These are phyloP conservation scores for Eutrema yunnanense DNA, from an alignment of 345 rosid species.

Conservation along the genomic window DNA sequence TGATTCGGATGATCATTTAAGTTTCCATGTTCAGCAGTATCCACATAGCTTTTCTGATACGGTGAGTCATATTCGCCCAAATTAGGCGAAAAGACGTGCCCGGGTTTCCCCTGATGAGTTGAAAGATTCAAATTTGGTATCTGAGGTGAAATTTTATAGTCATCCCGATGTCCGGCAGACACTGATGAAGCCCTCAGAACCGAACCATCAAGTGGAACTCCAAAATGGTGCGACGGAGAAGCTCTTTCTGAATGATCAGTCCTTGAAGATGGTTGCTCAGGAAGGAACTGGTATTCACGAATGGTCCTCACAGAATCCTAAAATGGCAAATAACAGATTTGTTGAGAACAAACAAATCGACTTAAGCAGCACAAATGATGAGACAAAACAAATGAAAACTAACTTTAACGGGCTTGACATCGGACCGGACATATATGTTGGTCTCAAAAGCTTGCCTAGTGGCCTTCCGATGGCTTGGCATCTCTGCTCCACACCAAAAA, in stretches of 20 bases:
- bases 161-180: conserved; percentile 34
- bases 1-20: conserved; percentile 35
- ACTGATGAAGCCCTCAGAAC: conserved; percentile 37
- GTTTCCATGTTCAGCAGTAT: conserved; percentile 34
- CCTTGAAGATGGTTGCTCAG: conserved; percentile 67
- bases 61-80: conserved; percentile 40
- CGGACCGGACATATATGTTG: conserved; percentile 46
- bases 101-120: conserved; percentile 56
- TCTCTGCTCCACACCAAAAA: conserved; percentile 33
- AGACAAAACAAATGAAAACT: conserved; percentile 15
- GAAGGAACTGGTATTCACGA: conserved; percentile 89
- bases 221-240: conserved; percentile 38
- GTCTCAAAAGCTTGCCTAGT: conserved; percentile 45
- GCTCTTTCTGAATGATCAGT: conserved; percentile 50
- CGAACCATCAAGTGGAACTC: conserved; percentile 38
- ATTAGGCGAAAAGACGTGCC: conserved; percentile 42
- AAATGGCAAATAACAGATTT: not conserved
- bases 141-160: conserved; percentile 42
- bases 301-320: conserved; percentile 47
- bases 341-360: not conserved
- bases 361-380: not conserved
- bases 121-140: conserved; percentile 59
- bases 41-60: conserved; percentile 40
- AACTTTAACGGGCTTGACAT: conserved; percentile 49
- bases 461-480: conserved; percentile 44